Base-by-base conservation (phyloP, 2,329 filamentous ascomycete species). In the Chaetomium sp. region DNA sequence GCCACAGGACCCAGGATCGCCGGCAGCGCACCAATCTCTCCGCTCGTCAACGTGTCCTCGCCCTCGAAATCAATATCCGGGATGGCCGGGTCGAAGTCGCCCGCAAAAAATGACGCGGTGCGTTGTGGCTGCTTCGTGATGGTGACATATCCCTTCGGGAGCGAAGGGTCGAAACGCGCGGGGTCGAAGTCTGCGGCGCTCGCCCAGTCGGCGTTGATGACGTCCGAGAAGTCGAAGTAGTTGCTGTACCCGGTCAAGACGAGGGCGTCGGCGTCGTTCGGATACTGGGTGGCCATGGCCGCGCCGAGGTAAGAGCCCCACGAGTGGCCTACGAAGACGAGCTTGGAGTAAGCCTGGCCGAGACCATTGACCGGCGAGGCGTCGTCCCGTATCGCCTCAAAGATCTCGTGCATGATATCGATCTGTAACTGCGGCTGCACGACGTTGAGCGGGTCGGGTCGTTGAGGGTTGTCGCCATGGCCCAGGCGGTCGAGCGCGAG, bases 401-500 rank as follows among this genome's bases (percentile, higher is more conserved):
- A 44, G 47, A 63, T 50, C 10, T 54, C 36, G 35, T 56, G 60
- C 9, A 57, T 12, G 32, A 62, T 48, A 10, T 62, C 61, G 8
- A 58, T 40, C 2, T 59, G 54, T 10, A 63, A 34, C 6, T 52
- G 48, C 10, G 50, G 52, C 38, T 62, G 59, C 1, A 61, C 54
- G 0, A 54, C 38, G 9, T 7, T 33, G 2, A 61, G 42, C 6
- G 61, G 61, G 33, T 63, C 58, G 0, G 57, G 54, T 27, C 41
- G 49, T 4, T 47, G 41, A 2, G 54, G 53, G 34, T 52, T 57
- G 14, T 19, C 45, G 19, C 60, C 61, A 38, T 60, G 58, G 41
- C 60, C 60, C 12, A 61, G 49, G 6, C 59, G 60, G 46, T 61
- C 59, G 33, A 62, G 48, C 8, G 60, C 59, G 4, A 61, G 47